phyloP scores from a whole-genome alignment of 169 alveolate genomes.

The Plasmodium reichenowi region DNA sequence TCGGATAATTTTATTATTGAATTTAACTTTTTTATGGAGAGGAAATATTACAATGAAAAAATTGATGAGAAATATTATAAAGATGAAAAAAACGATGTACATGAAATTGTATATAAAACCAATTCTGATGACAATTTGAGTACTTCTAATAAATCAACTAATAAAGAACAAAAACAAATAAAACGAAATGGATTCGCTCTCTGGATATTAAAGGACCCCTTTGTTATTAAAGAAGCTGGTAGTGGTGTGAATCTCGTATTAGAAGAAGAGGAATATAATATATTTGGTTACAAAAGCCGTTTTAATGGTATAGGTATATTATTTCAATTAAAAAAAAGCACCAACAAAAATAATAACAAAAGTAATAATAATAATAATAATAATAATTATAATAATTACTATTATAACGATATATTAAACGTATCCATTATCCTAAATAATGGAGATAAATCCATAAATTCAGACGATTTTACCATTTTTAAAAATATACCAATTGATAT shows the following conservation, averaged over 20 bases:
- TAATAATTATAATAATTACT: too few relatives aligned
- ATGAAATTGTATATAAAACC: slow-evolving; percentile 15
- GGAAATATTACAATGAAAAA: slow-evolving; percentile 12
- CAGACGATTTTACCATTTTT: not conserved
- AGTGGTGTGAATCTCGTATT: not conserved
- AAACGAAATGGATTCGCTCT: slow-evolving; percentile 62
- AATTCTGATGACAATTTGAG: slow-evolving; percentile 11
- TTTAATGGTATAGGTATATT: slow-evolving; percentile 55
- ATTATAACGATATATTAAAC: slow-evolving; percentile 1
- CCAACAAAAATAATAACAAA: too few relatives aligned
- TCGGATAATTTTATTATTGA: slow-evolving; percentile 31
- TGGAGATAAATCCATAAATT: slow-evolving; percentile 6
- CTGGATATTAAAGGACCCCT: slow-evolving; percentile 32
- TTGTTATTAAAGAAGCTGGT: not conserved
- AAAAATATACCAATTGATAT: slow-evolving; percentile 2
- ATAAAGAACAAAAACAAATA: too few relatives aligned
- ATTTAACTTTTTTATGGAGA: slow-evolving; percentile 22
- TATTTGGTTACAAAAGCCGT: slow-evolving; percentile 45
- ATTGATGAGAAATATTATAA: slow-evolving; percentile 43
- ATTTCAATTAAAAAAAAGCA: slow-evolving; percentile 22
- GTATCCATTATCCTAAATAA: slow-evolving; percentile 35
- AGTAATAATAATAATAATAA: too few relatives aligned
- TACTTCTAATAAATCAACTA: too few relatives aligned
- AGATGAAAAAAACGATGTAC: not conserved
- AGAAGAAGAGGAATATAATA: slow-evolving; percentile 24